Percentiles rank a stretch among this genome's conserved stretches.
These are phyloP conservation scores for Crithidia expoeki DNA, from an alignment of 208 protist species.

Conservation along the genomic window DNA sequence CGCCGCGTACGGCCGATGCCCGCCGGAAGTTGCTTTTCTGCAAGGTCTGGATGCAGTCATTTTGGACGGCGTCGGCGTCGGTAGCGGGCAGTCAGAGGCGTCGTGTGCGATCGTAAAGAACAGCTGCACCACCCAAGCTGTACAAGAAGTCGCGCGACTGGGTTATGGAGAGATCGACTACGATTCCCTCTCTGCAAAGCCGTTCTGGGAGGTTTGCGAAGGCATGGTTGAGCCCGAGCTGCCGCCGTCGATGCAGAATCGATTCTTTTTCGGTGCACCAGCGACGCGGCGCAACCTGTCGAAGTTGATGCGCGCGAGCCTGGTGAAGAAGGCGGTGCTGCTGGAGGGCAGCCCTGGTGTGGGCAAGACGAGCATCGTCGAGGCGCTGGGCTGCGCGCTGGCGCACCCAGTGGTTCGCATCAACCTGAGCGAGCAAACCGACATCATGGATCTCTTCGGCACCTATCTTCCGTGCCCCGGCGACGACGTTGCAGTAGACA, in stretches of 20 bases:
- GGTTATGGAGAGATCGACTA: slow-evolving; percentile 27
- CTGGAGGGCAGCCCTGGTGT: slow-evolving; percentile 98
- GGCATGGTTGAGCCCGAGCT: slow-evolving; percentile 80
- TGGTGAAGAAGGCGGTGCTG: slow-evolving; percentile 96
- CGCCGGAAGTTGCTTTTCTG: slow-evolving; percentile 85
- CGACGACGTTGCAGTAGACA: slow-evolving; percentile 18
- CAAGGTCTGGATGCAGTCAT: slow-evolving; percentile 97
- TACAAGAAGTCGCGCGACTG: slow-evolving; percentile 19
- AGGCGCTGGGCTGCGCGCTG: slow-evolving; percentile 93
- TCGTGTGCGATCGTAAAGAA: slow-evolving; percentile 38
- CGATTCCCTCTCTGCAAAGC: slow-evolving; percentile 35
- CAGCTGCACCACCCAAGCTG: slow-evolving; percentile 37
- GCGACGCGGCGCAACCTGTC: slow-evolving; percentile 97
- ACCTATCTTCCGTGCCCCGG: slow-evolving; percentile 80
- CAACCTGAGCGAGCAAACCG: slow-evolving; percentile 99
- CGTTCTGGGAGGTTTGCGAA: slow-evolving; percentile 79
- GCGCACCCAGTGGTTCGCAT: slow-evolving; percentile 97
- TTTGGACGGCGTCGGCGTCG: slow-evolving; percentile 95
- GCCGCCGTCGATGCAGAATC: slow-evolving; percentile 61
- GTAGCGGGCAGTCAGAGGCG: slow-evolving; percentile 72
- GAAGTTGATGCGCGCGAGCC: slow-evolving; percentile 94
- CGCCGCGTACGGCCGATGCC: slow-evolving; percentile 65
- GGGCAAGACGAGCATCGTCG: slow-evolving; percentile 99
- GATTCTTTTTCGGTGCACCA: slow-evolving; percentile 95
- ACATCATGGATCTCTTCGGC: slow-evolving; percentile 99